Base-by-base conservation (phyloP, 148 eudicot species). In the Persicaria tinctoria region DNA sequence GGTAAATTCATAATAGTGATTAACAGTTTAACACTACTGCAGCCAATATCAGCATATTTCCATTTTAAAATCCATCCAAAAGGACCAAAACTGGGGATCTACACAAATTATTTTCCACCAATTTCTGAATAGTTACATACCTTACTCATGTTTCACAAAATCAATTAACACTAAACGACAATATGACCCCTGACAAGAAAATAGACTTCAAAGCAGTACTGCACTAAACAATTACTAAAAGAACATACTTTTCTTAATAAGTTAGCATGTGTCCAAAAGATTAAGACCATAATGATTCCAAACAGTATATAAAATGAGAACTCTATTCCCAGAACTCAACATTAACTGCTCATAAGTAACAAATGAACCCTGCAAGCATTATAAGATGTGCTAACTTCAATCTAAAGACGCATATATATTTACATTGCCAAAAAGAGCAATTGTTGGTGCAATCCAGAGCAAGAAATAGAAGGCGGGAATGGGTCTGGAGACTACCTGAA, bases 401-500 rank as follows among this genome's bases (percentile, higher is more conserved):
- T 54, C 57, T 2, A n/a, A 5, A 54, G n/a, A 54, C 5, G 0
- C 57, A 12, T 27, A 13, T 23, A 60, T 32, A 27, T 60, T 18
- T 63, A 9, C 69, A 63, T 27, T 63, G 46, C 69, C 69, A 63
- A 66, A 41, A 12, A 44, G 70, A 47, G 48, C 48, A 41, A 66
- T 41, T 46, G 18, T 66, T 66, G 70, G 70, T 41, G 68, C 68
- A 27, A 41, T 38, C 38, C 7, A 59, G 46, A 78, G 63, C 6
- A 50, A 49, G n/a, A 9, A 41, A 49, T 46, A 59, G 64, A 1
- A 18, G 3, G 38, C 47, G 6, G 72, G 27, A 66, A 66, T 41
- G 70, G 17, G 17, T 44, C 45, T 17, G 64, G 45, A 51, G 66
- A 72, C 54, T 76, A 94, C 98, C 96, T 94, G 99, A 73, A 95